A percentile compares a stretch with the other conserved stretches of the same genome.
Conservation (phyloP, 2,329 filamentous ascomycete species). For the Fusarium sp. region DNA sequence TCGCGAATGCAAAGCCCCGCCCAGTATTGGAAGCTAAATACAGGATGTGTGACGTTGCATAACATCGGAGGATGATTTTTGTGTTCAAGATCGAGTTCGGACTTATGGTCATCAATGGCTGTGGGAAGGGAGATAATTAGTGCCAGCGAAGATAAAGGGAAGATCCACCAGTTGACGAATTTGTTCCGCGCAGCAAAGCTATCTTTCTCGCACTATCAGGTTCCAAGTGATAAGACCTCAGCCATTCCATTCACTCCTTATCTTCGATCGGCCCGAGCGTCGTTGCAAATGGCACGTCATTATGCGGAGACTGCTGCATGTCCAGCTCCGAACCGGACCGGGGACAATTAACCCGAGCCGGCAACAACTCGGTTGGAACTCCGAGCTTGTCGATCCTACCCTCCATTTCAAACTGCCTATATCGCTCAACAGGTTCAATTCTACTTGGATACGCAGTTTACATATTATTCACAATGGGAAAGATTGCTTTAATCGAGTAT, state of each 20-base stretch:
- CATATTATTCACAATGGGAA: constrained; percentile 42
- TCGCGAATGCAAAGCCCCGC: no score
- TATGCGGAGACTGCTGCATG: not conserved
- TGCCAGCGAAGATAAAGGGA: no score
- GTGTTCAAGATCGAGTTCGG: no score
- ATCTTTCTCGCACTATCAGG: no score
- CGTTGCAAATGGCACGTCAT: not conserved
- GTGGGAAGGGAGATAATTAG: no score
- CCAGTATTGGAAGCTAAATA: no score
- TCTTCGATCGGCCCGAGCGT: not conserved
- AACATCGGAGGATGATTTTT: no score
- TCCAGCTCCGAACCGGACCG: not conserved
- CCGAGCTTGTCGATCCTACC: not conserved
- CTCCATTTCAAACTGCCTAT: not conserved
- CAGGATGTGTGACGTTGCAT: no score
- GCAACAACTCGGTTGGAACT: not conserved
- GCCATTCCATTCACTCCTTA: not conserved
- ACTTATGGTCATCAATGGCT: no score
- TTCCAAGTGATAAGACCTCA: no score
- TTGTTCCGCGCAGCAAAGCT: no score
- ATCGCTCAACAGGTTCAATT: not conserved
- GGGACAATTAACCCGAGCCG: not conserved
- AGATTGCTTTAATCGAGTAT: constrained; percentile 69
- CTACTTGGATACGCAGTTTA: not conserved
- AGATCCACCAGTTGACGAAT: no score